Evolutionary conservation across 2,329 filamentous ascomycete genomes (phyloP).

Genomic region (Colletotrichum cuscutae): DNA sequence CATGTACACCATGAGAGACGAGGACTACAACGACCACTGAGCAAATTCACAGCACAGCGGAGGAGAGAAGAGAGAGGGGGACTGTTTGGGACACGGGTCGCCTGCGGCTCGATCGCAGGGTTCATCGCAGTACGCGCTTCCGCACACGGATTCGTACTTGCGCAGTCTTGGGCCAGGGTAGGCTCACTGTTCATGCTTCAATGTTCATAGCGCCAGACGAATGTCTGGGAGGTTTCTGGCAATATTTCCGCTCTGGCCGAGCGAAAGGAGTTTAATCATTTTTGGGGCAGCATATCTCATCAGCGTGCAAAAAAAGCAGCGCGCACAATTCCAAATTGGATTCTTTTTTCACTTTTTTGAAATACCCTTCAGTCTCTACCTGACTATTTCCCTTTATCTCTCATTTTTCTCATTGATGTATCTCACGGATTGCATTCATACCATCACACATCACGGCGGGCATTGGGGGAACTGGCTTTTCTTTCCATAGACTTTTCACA

Average conservation of each 20-base stretch:
- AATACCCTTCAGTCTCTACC: constrained; percentile 24
- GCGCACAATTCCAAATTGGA: constrained; percentile 7
- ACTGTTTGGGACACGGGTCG: not conserved
- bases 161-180: constrained; percentile 18
- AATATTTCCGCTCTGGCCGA: constrained; percentile 16
- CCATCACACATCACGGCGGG: not conserved
- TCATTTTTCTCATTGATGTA: not conserved
- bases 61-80: not conserved
- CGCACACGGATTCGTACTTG: constrained; percentile 6
- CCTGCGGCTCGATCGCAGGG: not conserved
- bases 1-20: constrained; percentile 65
- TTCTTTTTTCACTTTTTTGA: constrained; percentile 3
- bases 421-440: not conserved
- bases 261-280: constrained; percentile 19
- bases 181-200: constrained; percentile 30
- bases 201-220: constrained; percentile 26
- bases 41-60: not conserved
- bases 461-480: not conserved
- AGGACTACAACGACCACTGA: constrained; percentile 48
- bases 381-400: not conserved
- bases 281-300: constrained; percentile 22
- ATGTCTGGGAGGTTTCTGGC: constrained; percentile 14
- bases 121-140: constrained; percentile 19
- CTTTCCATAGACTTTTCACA: constrained; percentile 19
- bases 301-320: constrained; percentile 24